Evolutionary conservation across 139 green algal species (phyloP).

Genomic region (Trebouxia sp.): DNA sequence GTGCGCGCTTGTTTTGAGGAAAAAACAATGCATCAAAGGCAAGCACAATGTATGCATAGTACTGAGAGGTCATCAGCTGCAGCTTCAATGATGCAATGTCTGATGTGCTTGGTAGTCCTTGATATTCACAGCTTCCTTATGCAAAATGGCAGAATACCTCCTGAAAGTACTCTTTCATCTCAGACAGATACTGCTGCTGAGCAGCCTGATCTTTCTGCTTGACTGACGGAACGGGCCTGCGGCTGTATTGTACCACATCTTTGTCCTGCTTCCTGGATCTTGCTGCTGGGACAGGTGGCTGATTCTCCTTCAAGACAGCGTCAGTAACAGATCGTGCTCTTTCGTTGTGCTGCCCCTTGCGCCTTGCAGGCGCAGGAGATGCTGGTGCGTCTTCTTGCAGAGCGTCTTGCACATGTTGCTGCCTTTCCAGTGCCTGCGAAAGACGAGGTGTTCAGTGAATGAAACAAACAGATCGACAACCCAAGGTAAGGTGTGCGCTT

Average conservation of each 20-base stretch:
- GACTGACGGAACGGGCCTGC: neutral
- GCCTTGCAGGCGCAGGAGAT: neutral
- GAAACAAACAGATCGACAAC: too few relatives aligned
- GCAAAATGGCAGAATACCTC: too few relatives aligned
- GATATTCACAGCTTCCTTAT: too few relatives aligned
- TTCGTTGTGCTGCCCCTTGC: neutral
- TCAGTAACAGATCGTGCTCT: neutral
- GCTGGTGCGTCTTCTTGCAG: too few relatives aligned
- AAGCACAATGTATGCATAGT: too few relatives aligned
- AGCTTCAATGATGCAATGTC: too few relatives aligned
- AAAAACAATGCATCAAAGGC: too few relatives aligned
- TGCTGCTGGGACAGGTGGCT: neutral
- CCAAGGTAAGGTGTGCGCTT: too few relatives aligned
- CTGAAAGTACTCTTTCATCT: slow-evolving; percentile 19
- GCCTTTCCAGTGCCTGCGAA: neutral
- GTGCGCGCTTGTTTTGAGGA: too few relatives aligned
- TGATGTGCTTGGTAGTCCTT: too few relatives aligned
- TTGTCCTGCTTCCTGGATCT: neutral
- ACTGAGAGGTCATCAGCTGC: too few relatives aligned
- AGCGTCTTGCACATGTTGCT: neutral
- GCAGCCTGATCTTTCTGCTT: neutral
- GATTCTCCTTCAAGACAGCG: neutral
- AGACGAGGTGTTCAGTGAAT: too few relatives aligned
- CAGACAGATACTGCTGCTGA: neutral
- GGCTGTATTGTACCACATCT: slow-evolving; percentile 14